Base-by-base conservation (phyloP, 2,329 filamentous ascomycete species). In the Fusarium decemcellulare region DNA sequence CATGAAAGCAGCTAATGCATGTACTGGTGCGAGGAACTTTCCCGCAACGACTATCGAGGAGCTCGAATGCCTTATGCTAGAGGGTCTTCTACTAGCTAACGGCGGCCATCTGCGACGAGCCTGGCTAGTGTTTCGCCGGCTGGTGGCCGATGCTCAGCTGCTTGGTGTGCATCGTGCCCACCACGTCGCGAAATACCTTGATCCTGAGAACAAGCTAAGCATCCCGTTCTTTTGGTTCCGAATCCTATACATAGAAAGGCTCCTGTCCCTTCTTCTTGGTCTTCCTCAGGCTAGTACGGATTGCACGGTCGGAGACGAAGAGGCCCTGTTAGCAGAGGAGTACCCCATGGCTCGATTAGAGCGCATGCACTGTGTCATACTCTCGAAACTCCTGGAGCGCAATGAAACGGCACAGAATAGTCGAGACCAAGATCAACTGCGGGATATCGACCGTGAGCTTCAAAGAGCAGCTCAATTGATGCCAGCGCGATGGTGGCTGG, bases 121-220 rank as follows among this genome's bases (percentile, higher is more conserved):
- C 2, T 89, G 86, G 86, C 75, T 88, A 23, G 79, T 77, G 15
- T 80, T 80, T 52, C 82, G 86, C 1, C 79, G 85, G n/a, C 83
- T 83, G 6, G 73, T 88, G 39, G 80, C 79, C 40, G 76, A 87
- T 11, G 85, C 82, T 0, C 85, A 87, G 71, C 80, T 85, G 46
- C 67, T 73, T 61, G 64, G 72, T 14, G 40, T 74, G 5, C 67
- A 74, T 48, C 55, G 59, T 11, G 37, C 44, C 7, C 51, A 44
- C n/a, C 63, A 44, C 40, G 16, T 43, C 6, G 37, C 59, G 14
- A 63, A 44, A 7, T 37, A 44, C 1, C 36, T 57, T 9, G 39
- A 48, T 48, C 29, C 46, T 12, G 7, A 15, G n/a, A 48, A 48
- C 46, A 48, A 48, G 12, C 46, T 48, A 2, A 16, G 34, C 46